phyloP scores from a whole-genome alignment of 1,139 yeast species.

The Debaryomyces psychrophilus region DNA sequence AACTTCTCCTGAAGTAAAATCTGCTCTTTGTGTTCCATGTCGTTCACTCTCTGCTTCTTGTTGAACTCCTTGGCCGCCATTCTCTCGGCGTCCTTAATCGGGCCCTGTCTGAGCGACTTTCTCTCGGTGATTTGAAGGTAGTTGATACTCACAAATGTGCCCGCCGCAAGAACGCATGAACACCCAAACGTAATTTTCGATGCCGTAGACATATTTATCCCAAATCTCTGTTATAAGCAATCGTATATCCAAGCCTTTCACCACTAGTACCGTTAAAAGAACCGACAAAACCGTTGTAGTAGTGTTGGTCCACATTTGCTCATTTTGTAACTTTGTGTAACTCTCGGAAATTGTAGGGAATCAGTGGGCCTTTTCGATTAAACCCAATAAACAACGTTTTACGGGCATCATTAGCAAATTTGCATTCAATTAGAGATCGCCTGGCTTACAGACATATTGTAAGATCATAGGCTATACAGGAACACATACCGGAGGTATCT shows the following conservation, averaged over 20 bases:
- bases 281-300: not conserved
- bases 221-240: not conserved
- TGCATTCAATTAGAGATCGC: not conserved
- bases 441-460: not conserved
- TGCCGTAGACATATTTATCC: conserved; percentile 61
- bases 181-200: conserved; percentile 69
- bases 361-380: conserved; percentile 4
- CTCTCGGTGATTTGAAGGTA: conserved; percentile 68
- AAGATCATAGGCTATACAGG: not conserved
- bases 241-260: not conserved
- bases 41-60: conserved; percentile 54
- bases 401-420: not conserved
- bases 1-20: conserved; percentile 64
- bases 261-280: not conserved
- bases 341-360: conserved; percentile 6
- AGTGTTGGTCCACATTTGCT: conserved; percentile 3
- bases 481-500: not conserved
- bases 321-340: conserved; percentile 2
- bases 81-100: conserved; percentile 74
- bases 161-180: conserved; percentile 58
- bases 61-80: conserved; percentile 46
- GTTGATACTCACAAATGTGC: conserved; percentile 68
- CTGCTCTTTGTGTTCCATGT: conserved; percentile 76
- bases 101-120: conserved; percentile 74
- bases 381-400: not conserved